Evolutionary conservation across 1,284 basidiomycete genomes (phyloP).

Genomic region (Meira nashicola): DNA sequence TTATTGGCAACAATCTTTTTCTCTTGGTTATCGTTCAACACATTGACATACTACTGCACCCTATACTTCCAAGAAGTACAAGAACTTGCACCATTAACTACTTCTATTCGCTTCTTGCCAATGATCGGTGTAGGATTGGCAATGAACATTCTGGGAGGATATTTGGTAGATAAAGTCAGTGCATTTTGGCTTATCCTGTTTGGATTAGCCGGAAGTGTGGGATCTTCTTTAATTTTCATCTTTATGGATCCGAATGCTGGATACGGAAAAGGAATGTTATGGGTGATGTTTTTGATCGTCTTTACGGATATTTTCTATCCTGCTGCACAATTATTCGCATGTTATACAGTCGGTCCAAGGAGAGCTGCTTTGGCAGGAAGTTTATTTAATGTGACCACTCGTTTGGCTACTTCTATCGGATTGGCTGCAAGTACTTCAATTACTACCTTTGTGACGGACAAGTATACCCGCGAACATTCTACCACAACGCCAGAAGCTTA

Average conservation of each 20-base stretch:
- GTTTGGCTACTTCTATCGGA: constrained; percentile 42
- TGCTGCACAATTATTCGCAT: constrained; percentile 29
- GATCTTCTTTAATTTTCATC: constrained; percentile 63
- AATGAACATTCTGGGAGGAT: constrained; percentile 42
- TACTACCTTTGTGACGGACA: constrained; percentile 26
- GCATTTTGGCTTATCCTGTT: constrained; percentile 43
- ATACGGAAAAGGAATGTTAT: constrained; percentile 79
- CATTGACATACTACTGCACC: constrained; percentile 27
- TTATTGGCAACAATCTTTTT: constrained; percentile 70
- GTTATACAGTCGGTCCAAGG: constrained; percentile 26
- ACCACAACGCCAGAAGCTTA: constrained; percentile 1
- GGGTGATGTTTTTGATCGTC: constrained; percentile 62
- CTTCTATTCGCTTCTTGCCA: constrained; percentile 73
- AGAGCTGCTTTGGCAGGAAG: constrained; percentile 40
- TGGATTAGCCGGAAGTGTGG: constrained; percentile 59
- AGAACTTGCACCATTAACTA: constrained; percentile 61
- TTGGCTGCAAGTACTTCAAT: constrained; percentile 39
- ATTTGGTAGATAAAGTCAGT: constrained; percentile 32
- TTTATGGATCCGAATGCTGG: constrained; percentile 61
- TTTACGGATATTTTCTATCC: constrained; percentile 40
- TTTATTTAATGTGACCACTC: constrained; percentile 41
- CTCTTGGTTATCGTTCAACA: constrained; percentile 64
- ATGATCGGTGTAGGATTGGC: constrained; percentile 57
- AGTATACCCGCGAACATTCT: neutral
- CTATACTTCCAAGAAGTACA: constrained; percentile 29